A percentile compares a stretch with the other conserved stretches of the same genome.
Conservation (phyloP, 257 asterid species). For the Rubia yunnanensis region DNA sequence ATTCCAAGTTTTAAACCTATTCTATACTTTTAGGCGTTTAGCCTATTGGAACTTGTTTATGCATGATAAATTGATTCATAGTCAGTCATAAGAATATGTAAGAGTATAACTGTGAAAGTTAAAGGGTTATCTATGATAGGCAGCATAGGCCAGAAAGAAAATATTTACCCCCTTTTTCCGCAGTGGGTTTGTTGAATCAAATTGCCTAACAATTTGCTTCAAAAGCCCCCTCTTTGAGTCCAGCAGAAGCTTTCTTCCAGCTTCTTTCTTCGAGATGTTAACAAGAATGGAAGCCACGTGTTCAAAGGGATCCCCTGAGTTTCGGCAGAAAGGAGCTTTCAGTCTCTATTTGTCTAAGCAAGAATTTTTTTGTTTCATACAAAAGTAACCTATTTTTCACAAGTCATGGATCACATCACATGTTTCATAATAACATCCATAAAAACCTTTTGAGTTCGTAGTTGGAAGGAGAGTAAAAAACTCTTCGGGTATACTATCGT, state of each 20-base stretch:
- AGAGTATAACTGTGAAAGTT: too few relatives aligned
- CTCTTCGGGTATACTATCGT: too few relatives aligned
- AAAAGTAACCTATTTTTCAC: neutral
- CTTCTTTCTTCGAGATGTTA: constrained; percentile 74
- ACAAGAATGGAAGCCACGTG: constrained; percentile 93
- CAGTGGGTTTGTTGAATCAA: constrained; percentile 61
- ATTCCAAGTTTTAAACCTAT: neutral
- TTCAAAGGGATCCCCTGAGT: constrained; percentile 75
- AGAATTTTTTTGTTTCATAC: too few relatives aligned
- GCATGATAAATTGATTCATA: too few relatives aligned
- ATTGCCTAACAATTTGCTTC: constrained; percentile 82
- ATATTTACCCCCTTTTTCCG: constrained; percentile 82
- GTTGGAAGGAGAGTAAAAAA: neutral
- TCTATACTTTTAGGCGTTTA: neutral
- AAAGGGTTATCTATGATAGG: neutral
- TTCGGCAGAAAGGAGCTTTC: neutral
- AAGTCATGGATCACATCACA: neutral
- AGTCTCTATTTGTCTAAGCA: neutral
- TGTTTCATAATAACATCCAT: too few relatives aligned
- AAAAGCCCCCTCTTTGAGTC: constrained; percentile 85
- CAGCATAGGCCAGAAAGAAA: neutral
- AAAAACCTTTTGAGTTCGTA: neutral
- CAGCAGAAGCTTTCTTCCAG: constrained; percentile 76
- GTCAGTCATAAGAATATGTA: neutral
- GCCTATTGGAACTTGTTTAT: neutral